Evolutionary conservation across 1,284 basidiomycete species (phyloP).

Genomic region (Puccinia coronata): DNA sequence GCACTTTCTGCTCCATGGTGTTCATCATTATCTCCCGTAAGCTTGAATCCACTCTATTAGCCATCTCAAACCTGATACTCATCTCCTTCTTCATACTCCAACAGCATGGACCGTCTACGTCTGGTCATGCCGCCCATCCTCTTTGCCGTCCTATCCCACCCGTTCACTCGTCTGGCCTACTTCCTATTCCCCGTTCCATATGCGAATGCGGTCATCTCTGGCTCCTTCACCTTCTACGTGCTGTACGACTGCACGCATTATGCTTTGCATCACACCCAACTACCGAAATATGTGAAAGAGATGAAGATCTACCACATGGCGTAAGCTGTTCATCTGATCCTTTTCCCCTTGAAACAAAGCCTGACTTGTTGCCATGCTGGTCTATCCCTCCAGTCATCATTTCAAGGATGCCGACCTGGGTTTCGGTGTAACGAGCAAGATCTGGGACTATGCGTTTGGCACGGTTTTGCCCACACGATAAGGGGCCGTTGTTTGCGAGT

Average conservation of each 20-base stretch:
- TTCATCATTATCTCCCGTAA: slow-evolving; percentile 94
- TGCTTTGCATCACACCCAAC: slow-evolving; percentile 59
- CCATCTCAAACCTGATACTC: background rate
- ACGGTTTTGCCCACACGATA: slow-evolving; percentile 62
- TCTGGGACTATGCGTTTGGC: slow-evolving; percentile 93
- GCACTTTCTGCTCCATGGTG: slow-evolving; percentile 88
- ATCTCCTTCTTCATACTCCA: background rate
- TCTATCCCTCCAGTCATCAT: slow-evolving; percentile 32
- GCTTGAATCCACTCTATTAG: slow-evolving; percentile 51
- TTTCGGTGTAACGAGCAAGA: slow-evolving; percentile 92
- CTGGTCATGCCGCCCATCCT: slow-evolving; percentile 95
- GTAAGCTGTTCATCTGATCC: slow-evolving; percentile 22
- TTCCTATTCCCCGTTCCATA: slow-evolving; percentile 76
- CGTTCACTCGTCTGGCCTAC: slow-evolving; percentile 87
- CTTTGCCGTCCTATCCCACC: slow-evolving; percentile 76
- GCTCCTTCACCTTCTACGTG: slow-evolving; percentile 78
- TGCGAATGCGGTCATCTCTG: slow-evolving; percentile 91
- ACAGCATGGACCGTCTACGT: slow-evolving; percentile 63
- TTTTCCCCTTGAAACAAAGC: background rate
- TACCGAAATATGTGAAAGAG: slow-evolving; percentile 82
- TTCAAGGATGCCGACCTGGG: slow-evolving; percentile 80
- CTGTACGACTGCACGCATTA: slow-evolving; percentile 59
- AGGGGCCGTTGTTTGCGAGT: no score
- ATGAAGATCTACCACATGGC: slow-evolving; percentile 98
- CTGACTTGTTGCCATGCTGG: background rate